These are phyloP conservation scores for Nothophoma quercina DNA, from an alignment of 2,329 filamentous ascomycete species.

Conservation along the genomic window DNA sequence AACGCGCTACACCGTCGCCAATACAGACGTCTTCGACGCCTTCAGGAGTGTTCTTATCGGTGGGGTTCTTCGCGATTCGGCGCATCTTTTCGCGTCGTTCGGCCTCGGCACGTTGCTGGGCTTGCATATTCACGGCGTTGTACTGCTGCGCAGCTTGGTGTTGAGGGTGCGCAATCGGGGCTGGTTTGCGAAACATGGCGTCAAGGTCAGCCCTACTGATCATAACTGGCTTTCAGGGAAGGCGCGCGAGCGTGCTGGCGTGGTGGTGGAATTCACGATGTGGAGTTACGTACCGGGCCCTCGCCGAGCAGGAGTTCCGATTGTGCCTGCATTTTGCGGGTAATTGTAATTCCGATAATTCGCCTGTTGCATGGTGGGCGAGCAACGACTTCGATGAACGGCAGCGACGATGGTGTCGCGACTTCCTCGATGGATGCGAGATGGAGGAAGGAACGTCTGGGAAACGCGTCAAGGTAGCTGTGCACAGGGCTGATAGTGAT, in stretches of 20 bases:
- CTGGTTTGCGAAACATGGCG: conserved; percentile 55
- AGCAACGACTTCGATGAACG: conserved; percentile 28
- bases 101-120: conserved; percentile 54
- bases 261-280: conserved; percentile 19
- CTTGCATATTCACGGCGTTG: conserved; percentile 49
- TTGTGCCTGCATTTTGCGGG: conserved; percentile 25
- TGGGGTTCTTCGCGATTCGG: conserved; percentile 85
- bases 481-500: conserved; percentile 22
- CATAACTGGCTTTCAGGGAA: conserved; percentile 39
- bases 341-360: conserved; percentile 56
- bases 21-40: conserved; percentile 81
- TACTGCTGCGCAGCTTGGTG: conserved; percentile 60
- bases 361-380: conserved; percentile 50
- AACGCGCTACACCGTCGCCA: conserved; percentile 81
- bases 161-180: conserved; percentile 55
- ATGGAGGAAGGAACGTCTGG: conserved; percentile 18
- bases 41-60: conserved; percentile 93
- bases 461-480: conserved; percentile 20
- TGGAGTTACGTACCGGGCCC: conserved; percentile 52
- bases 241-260: conserved; percentile 9
- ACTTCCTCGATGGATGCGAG: conserved; percentile 21
- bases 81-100: conserved; percentile 73
- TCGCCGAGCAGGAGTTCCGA: conserved; percentile 48
- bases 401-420: conserved; percentile 41
- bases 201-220: conserved; percentile 59